A percentile compares a stretch with the other conserved stretches of the same genome.
Conservation (phyloP, 129 eudicot genomes). For the Lactuca saligna region DNA sequence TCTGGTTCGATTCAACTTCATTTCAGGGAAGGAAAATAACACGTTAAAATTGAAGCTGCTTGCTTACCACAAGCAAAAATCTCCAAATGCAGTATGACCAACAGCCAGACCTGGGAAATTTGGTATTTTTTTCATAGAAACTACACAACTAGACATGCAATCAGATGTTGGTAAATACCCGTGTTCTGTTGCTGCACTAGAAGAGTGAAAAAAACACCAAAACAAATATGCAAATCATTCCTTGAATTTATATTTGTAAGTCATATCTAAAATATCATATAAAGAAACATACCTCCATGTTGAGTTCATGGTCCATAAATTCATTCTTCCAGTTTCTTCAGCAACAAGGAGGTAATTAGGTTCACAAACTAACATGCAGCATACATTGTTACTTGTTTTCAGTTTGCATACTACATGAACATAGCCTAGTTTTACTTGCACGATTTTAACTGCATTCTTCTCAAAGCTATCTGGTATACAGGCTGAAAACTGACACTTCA, state of each 20-base stretch:
- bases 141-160: slow-evolving; percentile 43
- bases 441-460: slow-evolving; percentile 79
- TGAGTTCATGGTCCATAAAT: slow-evolving; percentile 92
- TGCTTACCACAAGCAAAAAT: slow-evolving; percentile 76
- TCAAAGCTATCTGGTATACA: slow-evolving; percentile 57
- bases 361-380: slow-evolving; percentile 76
- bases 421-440: slow-evolving; percentile 69
- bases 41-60: slow-evolving; percentile 22
- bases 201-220: slow-evolving; percentile 21
- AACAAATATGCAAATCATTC: background rate
- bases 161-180: slow-evolving; percentile 60
- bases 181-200: slow-evolving; percentile 61
- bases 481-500: slow-evolving; percentile 59
- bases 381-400: slow-evolving; percentile 42
- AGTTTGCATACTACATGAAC: slow-evolving; percentile 57
- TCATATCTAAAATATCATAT: background rate
- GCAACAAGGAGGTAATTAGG: slow-evolving; percentile 70
- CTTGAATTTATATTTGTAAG: background rate
- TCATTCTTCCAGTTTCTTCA: slow-evolving; percentile 74
- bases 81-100: slow-evolving; percentile 85
- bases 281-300: slow-evolving; percentile 67
- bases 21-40: background rate
- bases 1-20: background rate
- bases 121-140: slow-evolving; percentile 77
- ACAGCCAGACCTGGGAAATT: slow-evolving; percentile 47